Base-by-base conservation (phyloP, 2,329 filamentous ascomycete genomes). In the Botryotinia convoluta region DNA sequence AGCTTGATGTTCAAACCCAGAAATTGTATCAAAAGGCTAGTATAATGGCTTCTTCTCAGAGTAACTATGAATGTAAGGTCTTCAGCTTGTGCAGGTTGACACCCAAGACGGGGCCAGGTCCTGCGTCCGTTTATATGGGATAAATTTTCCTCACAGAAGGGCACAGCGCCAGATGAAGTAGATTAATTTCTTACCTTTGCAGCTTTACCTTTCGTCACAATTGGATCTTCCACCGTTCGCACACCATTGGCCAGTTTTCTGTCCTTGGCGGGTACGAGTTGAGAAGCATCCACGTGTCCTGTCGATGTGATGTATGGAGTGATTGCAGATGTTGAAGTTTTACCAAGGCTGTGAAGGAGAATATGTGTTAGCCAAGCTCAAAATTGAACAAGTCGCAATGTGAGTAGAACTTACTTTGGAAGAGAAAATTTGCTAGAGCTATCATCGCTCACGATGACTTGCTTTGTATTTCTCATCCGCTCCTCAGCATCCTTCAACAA, bases 81-180 rank as follows among this genome's bases (percentile, higher is more conserved):
- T 90, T 87, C 91, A 90, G 91, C 87, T 83, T 84, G 82, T 89
- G 90, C 88, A 88, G 91, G 89, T 86, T 88, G 86, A 86, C 88
- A 88, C 85, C 92, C 93, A 96, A 92, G 87, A 95, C 92, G 93
- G 89, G 88, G 87, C 87, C 87, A 86, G 81, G 85, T 85, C 90
- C 90, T 88, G 90, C 92, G 87, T 94, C 92, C 92, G 92, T 88
- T 57, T 80, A 82, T 88, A 79, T 91, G 88, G 90, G 88, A 57
- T 90, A 86, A 87, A 86, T 87, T 92, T 92, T 95, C 92, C 89
- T 95, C 93, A 93, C 89, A 82, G 84, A 84, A 80, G 77, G 75
- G 69, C 70, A 51, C 59, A 78, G 75, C 74, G 68, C 67, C n/a
- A 61, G 42, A 74, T 37, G 20, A 64, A 32, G 67, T 9, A 45